These are phyloP conservation scores for Solanum stenotomum DNA, from an alignment of 257 asterid genomes.

Conservation along the genomic window DNA sequence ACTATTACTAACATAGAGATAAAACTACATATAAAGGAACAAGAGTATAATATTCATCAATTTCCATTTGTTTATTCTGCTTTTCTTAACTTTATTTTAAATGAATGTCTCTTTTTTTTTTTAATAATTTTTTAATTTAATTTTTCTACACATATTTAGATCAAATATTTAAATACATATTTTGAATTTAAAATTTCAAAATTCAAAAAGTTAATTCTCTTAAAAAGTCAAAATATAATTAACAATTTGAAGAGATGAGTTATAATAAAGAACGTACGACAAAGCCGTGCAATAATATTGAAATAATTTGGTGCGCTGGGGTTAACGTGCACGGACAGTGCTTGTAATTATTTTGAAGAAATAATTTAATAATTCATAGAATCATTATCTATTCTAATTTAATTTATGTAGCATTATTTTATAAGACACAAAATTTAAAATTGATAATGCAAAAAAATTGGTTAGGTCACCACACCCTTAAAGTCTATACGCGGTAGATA, in stretches of 20 bases:
- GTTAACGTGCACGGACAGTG: background rate
- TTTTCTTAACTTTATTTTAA: background rate
- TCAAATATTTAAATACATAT: no score
- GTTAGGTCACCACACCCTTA: no score
- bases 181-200: no score
- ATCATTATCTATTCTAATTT: background rate
- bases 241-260: background rate
- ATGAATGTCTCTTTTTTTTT: background rate
- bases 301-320: background rate
- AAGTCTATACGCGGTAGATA: no score
- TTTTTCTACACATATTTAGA: background rate
- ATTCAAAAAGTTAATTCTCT: background rate
- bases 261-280: background rate
- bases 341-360: background rate
- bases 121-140: rapidly evolving
- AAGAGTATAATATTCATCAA: no score
- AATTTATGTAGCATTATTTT: no score
- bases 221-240: background rate
- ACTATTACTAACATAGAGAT: no score
- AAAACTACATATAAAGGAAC: background rate
- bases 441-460: no score
- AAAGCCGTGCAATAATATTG: background rate
- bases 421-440: no score
- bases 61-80: no score
- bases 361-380: background rate